Evolutionary conservation across 495 filamentous ascomycete species (phyloP).

Genomic region (Rhizodiscina lignyota): DNA sequence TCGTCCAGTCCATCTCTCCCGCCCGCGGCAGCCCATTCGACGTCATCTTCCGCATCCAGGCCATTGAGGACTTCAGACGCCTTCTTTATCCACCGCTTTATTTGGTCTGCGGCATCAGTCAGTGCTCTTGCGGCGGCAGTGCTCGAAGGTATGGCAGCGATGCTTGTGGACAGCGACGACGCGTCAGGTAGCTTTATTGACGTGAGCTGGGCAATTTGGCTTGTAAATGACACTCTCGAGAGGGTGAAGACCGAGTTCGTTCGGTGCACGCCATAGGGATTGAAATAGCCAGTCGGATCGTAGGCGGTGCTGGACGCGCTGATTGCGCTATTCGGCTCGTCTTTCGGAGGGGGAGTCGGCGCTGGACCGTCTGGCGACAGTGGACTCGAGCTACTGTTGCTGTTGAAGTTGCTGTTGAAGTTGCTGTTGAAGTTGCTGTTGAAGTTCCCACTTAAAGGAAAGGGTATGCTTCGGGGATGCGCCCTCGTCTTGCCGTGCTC

Average conservation of each 20-base stretch:
- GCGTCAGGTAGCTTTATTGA: conserved; percentile 73
- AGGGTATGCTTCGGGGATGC: conserved; percentile 28
- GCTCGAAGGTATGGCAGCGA: conserved; percentile 67
- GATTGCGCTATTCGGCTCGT: not conserved
- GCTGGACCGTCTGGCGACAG: conserved; percentile 4
- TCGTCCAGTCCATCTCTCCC: conserved; percentile 79
- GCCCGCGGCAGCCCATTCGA: conserved; percentile 91
- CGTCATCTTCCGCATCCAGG: conserved; percentile 84
- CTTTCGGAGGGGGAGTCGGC: conserved; percentile 1
- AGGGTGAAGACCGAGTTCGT: conserved; percentile 75
- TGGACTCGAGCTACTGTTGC: conserved; percentile 1
- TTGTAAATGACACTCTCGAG: conserved; percentile 75
- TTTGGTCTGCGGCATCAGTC: conserved; percentile 71
- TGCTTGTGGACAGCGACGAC: conserved; percentile 59
- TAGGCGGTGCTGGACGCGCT: not conserved
- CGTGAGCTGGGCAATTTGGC: conserved; percentile 75
- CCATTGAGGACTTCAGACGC: conserved; percentile 72
- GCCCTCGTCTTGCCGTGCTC: conserved; percentile 45
- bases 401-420: conserved; percentile 3
- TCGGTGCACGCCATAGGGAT: conserved; percentile 21
- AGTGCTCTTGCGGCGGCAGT: conserved; percentile 61
- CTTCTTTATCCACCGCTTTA: conserved; percentile 79
- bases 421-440: conserved; percentile 8
- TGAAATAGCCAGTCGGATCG: conserved; percentile 25
- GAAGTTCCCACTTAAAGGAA: no score